Conservation (phyloP, 2,329 filamentous ascomycete species). For the Neopestalotiopsis rosae region DNA sequence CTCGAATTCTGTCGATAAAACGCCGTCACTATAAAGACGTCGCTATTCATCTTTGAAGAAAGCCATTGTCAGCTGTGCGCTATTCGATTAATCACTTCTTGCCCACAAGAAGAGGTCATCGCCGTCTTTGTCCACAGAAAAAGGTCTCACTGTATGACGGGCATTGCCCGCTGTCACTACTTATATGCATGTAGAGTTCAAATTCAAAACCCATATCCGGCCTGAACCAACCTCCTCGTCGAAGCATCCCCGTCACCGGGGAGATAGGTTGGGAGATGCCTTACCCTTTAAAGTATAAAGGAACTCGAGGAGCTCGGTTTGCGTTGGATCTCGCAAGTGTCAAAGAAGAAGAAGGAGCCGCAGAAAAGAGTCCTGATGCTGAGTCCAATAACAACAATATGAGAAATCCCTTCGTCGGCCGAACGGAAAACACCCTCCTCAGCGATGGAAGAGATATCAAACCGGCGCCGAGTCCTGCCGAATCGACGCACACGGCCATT, state of each 20-base stretch:
- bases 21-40: not conserved
- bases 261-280: not conserved
- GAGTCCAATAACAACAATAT: not conserved
- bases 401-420: not conserved
- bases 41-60: not conserved
- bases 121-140: not conserved
- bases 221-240: not conserved
- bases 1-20: not conserved
- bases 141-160: not conserved
- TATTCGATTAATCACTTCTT: not conserved
- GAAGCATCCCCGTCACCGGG: not conserved
- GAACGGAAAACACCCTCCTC: not conserved
- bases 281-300: not conserved
- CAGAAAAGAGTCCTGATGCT: not conserved
- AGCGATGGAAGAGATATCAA: not conserved
- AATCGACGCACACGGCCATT: slow-evolving; percentile 2
- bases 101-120: not conserved
- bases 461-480: not conserved
- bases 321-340: not conserved
- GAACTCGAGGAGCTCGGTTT: not conserved
- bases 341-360: not conserved
- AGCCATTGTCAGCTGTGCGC: not conserved
- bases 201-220: not conserved
- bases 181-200: not conserved
- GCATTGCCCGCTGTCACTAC: not conserved